A percentile compares a stretch with the other conserved stretches of the same genome.
These are phyloP conservation scores for Boletus insuetus DNA, from an alignment of 768 basidiomycete species.

Conservation along the genomic window DNA sequence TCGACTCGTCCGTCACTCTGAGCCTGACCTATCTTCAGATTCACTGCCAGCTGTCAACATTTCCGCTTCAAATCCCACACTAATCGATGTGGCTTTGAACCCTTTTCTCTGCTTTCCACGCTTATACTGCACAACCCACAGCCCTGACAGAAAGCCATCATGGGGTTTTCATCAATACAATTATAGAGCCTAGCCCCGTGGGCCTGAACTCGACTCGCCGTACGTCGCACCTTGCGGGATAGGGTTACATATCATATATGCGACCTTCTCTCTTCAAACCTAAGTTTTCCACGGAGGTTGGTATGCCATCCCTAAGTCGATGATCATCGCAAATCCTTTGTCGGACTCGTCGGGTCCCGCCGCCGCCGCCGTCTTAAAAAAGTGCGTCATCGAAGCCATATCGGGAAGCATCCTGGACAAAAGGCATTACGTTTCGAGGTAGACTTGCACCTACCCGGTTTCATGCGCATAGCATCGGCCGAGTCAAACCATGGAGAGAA, in stretches of 20 bases:
- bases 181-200: slow-evolving; percentile 1
- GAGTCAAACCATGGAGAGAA: neutral
- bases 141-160: slow-evolving; percentile 6
- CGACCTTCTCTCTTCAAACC: slow-evolving; percentile 5
- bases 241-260: neutral
- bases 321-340: neutral
- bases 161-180: slow-evolving; percentile 7
- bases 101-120: slow-evolving; percentile 4
- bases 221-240: neutral
- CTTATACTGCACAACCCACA: slow-evolving; percentile 2
- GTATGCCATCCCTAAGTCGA: neutral
- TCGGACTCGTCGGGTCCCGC: too few species aligned
- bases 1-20: neutral
- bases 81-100: neutral
- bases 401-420: slow-evolving; percentile 1
- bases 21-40: neutral
- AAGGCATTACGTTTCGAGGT: neutral
- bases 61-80: neutral
- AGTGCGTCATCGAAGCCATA: neutral
- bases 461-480: neutral
- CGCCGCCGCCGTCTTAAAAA: neutral
- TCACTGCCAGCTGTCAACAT: neutral
- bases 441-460: neutral
- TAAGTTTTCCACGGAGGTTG: slow-evolving; percentile 6
- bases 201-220: neutral